Base-by-base conservation (phyloP, 768 basidiomycete genomes). In the Lentinus brumalis region DNA sequence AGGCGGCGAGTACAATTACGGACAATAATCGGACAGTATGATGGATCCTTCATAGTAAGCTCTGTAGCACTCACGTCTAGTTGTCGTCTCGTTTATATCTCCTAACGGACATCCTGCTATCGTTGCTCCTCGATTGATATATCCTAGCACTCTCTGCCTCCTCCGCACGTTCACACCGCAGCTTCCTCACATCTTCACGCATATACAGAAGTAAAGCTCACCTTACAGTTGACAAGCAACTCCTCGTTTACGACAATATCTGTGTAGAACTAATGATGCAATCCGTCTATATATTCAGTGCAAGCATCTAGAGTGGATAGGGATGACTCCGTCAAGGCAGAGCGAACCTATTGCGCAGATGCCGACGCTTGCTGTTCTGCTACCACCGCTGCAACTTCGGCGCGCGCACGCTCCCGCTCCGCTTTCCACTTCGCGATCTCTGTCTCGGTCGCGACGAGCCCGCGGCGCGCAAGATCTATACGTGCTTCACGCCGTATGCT, bases 341-440 rank as follows among this genome's bases (percentile, higher is more conserved):
- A 35, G 35, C 6, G 35, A 35, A 11, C 35, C 44, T 35, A 52
- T 8, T 59, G 57, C 57, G 21, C 50, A 4, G 57, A 52, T 11
- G 55, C 21, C 14, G 58, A 31, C 16, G 44, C 35, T 11, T 35
- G 35, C 35, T 6, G 35, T 14, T 29, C 45, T 11, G 50, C 32
- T 10, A 26, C 40, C 10, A 54, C 55, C 29, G 44, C 58, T 30
- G 47, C 52, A 6, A 11, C 35, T 21, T 44, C 57, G 7, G 56
- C 57, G 9, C 53, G 38, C 35, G 47, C 21, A 16, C 56, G 60
- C 9, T 35, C 51, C 35, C 57, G 75, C 65, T 79, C 77, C 57
- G 77, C 82, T 70, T 83, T 88, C 93, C 93, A 96, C 71, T 85
- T 86, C 35, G 85, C 79, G 35, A 95, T 94, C 63, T 90, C 92